phyloP scores from a whole-genome alignment of 441 rosid species.

The Pelargonium fulgidum region DNA sequence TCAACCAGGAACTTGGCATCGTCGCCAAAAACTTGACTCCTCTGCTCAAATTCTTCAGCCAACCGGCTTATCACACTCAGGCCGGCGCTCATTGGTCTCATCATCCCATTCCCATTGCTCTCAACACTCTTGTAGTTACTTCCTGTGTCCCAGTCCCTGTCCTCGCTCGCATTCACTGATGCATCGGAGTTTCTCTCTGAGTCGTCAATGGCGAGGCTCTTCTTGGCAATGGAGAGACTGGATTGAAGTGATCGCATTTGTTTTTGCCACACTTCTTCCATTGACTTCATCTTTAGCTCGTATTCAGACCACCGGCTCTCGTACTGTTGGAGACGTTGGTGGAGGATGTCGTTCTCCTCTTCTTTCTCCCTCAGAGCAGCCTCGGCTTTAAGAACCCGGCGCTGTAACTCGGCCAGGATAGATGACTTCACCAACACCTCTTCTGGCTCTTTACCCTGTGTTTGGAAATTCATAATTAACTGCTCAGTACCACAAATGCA shows the following conservation, averaged over 20 bases:
- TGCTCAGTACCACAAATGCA: not conserved
- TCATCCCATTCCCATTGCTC: constrained; percentile 57
- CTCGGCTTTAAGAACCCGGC: constrained; percentile 88
- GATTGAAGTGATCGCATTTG: constrained; percentile 97
- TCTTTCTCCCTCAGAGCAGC: constrained; percentile 82
- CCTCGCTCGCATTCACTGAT: constrained; percentile 75
- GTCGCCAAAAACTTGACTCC: constrained; percentile 95
- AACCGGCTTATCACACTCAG: constrained; percentile 77
- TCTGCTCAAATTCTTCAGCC: constrained; percentile 94
- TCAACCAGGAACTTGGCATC: constrained; percentile 96
- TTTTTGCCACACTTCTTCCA: constrained; percentile 99
- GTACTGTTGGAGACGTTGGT: constrained; percentile 86
- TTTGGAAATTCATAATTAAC: constrained; percentile 9
- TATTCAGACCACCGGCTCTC: constrained; percentile 96
- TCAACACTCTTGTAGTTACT: constrained; percentile 53
- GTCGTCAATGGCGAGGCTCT: constrained; percentile 81
- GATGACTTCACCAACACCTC: constrained; percentile 88
- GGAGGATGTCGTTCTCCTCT: constrained; percentile 92
- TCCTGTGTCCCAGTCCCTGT: constrained; percentile 68
- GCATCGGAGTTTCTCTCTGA: constrained; percentile 86
- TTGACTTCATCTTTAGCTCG: constrained; percentile 93
- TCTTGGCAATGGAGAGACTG: constrained; percentile 94
- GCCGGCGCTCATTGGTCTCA: constrained; percentile 76
- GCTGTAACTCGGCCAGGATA: constrained; percentile 81
- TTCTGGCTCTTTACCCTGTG: constrained; percentile 59